Conservation (phyloP, 306 rosid species). For the Luffa aegyptiaca region DNA sequence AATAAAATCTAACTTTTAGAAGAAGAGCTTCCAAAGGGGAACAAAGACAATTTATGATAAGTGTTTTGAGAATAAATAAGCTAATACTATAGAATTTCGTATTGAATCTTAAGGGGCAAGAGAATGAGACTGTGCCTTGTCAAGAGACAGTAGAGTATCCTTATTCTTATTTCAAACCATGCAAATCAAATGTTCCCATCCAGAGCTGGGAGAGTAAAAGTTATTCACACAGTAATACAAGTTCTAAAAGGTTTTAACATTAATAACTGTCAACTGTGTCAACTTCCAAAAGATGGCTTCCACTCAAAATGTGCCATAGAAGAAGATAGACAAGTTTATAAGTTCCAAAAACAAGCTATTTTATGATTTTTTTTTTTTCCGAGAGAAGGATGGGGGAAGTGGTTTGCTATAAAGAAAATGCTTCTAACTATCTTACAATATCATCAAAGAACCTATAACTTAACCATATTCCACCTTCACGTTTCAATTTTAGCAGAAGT, state of each 20-base stretch:
- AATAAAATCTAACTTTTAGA: not conserved
- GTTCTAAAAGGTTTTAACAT: not conserved
- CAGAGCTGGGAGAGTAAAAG: not conserved
- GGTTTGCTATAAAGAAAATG: not conserved
- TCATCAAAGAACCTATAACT: not conserved
- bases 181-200: not conserved
- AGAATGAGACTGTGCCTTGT: conserved; percentile 1
- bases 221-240: not conserved
- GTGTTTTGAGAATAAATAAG: not conserved
- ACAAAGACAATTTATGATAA: not conserved
- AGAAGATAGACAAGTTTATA: not conserved
- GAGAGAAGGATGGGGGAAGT: not conserved
- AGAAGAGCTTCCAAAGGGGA: not conserved
- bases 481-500: not conserved
- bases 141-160: not conserved
- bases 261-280: not conserved
- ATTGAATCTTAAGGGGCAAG: not conserved
- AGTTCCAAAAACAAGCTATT: not conserved
- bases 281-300: not conserved
- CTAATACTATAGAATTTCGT: not conserved
- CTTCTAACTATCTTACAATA: not conserved
- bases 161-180: not conserved
- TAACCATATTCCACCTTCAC: not conserved
- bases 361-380: not conserved
- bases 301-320: not conserved